Evolutionary conservation across 305 asterid genomes (phyloP).

Genomic region (Solanum hybrid): DNA sequence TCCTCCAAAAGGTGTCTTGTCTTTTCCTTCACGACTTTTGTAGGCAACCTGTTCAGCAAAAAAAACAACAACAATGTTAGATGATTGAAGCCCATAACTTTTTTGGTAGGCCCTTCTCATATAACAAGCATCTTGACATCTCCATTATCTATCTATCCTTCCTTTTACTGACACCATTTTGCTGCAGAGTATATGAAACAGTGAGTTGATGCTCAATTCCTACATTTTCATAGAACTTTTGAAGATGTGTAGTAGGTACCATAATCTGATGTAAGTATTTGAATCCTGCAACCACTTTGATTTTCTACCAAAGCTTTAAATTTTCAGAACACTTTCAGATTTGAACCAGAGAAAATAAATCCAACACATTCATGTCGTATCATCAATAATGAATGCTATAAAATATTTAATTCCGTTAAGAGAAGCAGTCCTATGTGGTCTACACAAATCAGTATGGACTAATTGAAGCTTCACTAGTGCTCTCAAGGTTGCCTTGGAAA

Average conservation of each 20-base stretch:
- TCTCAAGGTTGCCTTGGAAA: not conserved
- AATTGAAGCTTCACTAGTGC: not conserved
- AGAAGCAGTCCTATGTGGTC: not conserved
- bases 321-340: not conserved
- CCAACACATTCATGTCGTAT: not conserved
- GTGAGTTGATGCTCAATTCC: not conserved
- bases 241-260: not conserved
- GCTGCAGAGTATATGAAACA: not conserved
- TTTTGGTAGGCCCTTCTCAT: not conserved
- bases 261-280: not conserved
- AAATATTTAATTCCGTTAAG: not conserved
- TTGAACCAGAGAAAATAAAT: not conserved
- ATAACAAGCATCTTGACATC: not conserved
- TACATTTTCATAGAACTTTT: not conserved
- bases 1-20: not conserved
- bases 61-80: not conserved
- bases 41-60: not conserved
- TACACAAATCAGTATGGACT: not conserved
- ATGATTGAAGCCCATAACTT: not conserved
- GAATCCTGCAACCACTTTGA: not conserved
- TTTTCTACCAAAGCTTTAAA: not conserved
- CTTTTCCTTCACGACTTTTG: not conserved
- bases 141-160: not conserved
- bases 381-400: not conserved
- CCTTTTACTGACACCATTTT: not conserved